Percentiles rank a stretch among this genome's conserved stretches.
Evolutionary conservation across 176 grass and related monocot genomes (phyloP).

Genomic region (Aegilops speltoides): DNA sequence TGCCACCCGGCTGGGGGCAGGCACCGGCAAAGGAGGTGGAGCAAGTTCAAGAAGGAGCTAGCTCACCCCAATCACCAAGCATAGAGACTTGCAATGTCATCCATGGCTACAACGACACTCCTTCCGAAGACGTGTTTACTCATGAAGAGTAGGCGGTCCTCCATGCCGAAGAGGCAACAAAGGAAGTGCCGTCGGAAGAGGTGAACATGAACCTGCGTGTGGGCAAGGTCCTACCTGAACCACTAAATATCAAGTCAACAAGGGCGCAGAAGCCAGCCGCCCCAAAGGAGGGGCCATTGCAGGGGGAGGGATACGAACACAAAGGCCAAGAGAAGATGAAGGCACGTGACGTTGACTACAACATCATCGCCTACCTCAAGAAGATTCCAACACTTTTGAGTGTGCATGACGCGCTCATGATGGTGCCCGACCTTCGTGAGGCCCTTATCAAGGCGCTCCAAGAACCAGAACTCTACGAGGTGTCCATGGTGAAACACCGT

Average conservation of each 20-base stretch:
- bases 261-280: not conserved
- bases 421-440: not conserved
- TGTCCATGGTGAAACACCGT: not conserved
- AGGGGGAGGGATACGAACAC: no score
- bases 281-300: not conserved
- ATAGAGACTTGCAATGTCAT: not conserved
- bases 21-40: not conserved
- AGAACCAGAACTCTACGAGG: no score
- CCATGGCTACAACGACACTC: not conserved
- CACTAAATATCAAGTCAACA: not conserved
- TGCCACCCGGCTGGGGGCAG: not conserved
- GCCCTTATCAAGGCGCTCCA: no score
- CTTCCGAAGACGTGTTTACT: not conserved
- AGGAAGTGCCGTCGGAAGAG: not conserved
- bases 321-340: no score
- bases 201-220: not conserved
- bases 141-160: no score
- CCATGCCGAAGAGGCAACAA: not conserved
- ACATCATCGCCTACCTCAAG: not conserved
- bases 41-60: not conserved
- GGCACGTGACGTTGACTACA: not conserved
- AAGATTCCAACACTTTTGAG: not conserved
- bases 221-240: not conserved
- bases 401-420: not conserved
- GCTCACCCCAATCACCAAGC: not conserved